Conservation (phyloP, 306 rosid species). For the Abrus precatorius region DNA sequence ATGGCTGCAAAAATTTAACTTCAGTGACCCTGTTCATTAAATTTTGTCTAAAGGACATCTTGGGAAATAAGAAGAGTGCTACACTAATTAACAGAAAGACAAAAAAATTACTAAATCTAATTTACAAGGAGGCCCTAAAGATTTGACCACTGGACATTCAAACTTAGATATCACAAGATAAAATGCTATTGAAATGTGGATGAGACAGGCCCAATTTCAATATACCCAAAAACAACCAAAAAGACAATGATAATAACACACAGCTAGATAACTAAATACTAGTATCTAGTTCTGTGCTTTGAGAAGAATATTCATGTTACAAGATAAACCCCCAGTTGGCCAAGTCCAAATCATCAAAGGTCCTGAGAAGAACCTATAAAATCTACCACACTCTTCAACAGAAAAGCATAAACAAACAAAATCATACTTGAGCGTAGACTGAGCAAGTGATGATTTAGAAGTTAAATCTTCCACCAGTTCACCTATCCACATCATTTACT, state of each 20-base stretch:
- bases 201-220: neutral
- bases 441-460: neutral
- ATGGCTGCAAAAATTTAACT: conserved; percentile 71
- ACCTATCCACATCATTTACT: conserved; percentile 22
- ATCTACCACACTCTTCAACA: neutral
- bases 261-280: no score
- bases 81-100: no score
- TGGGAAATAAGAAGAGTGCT: conserved; percentile 14
- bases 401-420: conserved; percentile 5
- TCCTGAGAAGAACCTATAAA: conserved; percentile 3
- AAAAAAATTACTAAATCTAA: no score
- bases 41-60: conserved; percentile 28
- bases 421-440: neutral
- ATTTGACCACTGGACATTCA: neutral
- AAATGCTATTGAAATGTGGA: neutral
- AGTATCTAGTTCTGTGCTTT: neutral
- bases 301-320: neutral
- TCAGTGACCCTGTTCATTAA: conserved; percentile 35
- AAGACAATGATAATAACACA: neutral
- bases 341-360: conserved; percentile 10
- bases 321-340: neutral
- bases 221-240: conserved; percentile 4
- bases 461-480: conserved; percentile 9
- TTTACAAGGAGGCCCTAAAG: neutral
- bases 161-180: neutral